These are phyloP conservation scores for Lactifluus subvellereus DNA, from an alignment of 768 basidiomycete species.

Conservation along the genomic window DNA sequence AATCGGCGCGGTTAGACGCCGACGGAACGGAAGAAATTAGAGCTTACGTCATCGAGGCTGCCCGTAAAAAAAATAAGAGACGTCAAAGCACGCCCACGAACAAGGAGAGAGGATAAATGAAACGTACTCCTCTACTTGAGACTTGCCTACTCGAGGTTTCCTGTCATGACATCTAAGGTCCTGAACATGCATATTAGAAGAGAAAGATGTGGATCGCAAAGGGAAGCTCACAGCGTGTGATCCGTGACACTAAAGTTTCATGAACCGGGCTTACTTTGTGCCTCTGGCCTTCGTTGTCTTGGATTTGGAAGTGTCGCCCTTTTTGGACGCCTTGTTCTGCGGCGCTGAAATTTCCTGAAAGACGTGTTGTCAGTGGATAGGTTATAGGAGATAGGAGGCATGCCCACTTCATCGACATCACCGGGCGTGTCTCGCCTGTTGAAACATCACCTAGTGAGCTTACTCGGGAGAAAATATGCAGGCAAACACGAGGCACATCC, in stretches of 20 bases:
- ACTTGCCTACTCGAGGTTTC: conserved; percentile 10
- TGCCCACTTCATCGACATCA: conserved; percentile 4
- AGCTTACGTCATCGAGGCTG: conserved; percentile 20
- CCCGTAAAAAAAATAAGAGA: neutral
- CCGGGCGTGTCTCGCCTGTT: neutral
- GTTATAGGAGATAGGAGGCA: neutral
- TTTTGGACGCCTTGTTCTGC: conserved; percentile 25
- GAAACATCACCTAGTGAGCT: neutral
- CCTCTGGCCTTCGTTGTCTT: conserved; percentile 12
- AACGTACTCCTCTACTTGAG: conserved; percentile 27
- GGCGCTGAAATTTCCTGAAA: conserved; percentile 17
- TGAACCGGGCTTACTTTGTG: conserved; percentile 13
- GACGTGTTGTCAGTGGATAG: neutral
- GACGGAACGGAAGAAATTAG: neutral
- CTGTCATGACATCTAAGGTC: neutral
- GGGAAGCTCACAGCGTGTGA: conserved; percentile 19
- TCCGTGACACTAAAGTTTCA: neutral
- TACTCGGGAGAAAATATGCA: neutral
- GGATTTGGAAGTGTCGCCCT: conserved; percentile 8
- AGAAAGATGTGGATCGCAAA: conserved; percentile 3
- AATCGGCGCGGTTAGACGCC: conserved; percentile 14
- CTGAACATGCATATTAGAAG: conserved; percentile 2
- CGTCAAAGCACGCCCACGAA: neutral
- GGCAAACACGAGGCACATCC: neutral
- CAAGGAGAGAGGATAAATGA: conserved; percentile 15